Evolutionary conservation across 1,284 basidiomycete species (phyloP).

Genomic region (Heliocybe sulcata): DNA sequence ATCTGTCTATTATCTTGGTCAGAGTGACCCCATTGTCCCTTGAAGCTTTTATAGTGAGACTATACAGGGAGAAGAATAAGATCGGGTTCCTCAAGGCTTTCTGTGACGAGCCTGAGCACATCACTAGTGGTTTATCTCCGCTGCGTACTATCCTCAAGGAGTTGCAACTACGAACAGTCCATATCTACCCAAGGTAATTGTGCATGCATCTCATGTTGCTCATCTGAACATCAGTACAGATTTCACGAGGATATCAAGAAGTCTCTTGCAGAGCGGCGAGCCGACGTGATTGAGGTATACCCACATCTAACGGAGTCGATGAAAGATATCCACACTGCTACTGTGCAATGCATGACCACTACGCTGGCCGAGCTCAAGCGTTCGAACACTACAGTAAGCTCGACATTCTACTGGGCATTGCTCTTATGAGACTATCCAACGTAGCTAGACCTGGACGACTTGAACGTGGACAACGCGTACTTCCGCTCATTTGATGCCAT

Average conservation of each 20-base stretch:
- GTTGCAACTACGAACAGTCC: slow-evolving; percentile 80
- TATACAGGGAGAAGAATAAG: slow-evolving; percentile 84
- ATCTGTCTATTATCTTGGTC: slow-evolving; percentile 2
- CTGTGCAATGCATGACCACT: slow-evolving; percentile 91
- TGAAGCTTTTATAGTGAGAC: slow-evolving; percentile 87
- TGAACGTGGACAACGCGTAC: slow-evolving; percentile 91
- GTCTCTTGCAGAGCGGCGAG: slow-evolving; percentile 73
- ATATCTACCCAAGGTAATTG: slow-evolving; percentile 84
- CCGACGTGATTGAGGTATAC: slow-evolving; percentile 91
- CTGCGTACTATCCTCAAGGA: slow-evolving; percentile 91
- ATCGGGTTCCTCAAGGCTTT: slow-evolving; percentile 95
- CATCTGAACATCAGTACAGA: slow-evolving; percentile 29
- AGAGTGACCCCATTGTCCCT: slow-evolving; percentile 82
- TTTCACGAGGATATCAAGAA: slow-evolving; percentile 87
- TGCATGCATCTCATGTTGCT: not conserved
- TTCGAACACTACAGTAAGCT: slow-evolving; percentile 71
- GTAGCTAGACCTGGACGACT: slow-evolving; percentile 90
- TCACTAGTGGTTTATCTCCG: slow-evolving; percentile 88
- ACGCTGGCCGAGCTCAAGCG: slow-evolving; percentile 90
- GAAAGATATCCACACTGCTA: slow-evolving; percentile 87
- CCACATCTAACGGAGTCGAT: slow-evolving; percentile 84
- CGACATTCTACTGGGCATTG: slow-evolving; percentile 1
- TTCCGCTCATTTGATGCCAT: slow-evolving; percentile 91
- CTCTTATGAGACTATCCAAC: slow-evolving; percentile 4
- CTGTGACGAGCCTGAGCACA: slow-evolving; percentile 92